Base-by-base conservation (phyloP, 2,329 filamentous ascomycete genomes). In the Bipolaris victoriae region DNA sequence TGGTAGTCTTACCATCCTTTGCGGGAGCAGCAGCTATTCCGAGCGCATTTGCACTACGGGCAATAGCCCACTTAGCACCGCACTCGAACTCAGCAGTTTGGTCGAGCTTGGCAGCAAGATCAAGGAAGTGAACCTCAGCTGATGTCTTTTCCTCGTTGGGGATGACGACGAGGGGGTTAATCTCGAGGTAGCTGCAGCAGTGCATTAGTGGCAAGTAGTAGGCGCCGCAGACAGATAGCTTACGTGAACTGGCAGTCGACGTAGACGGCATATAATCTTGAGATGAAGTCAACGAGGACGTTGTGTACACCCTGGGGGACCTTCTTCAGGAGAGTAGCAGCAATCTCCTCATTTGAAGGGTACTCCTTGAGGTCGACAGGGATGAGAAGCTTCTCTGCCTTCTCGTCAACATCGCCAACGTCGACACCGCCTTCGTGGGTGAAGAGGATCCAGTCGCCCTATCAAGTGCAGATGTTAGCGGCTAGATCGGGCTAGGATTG, bases 371-470 rank as follows among this genome's bases (percentile, higher is more conserved):
- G 89, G 81, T 98, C 93, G 73, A 99, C 95, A 71, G 95, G 94
- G 73, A 99, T 92, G 77, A 99, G 84, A 64, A 99, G 87, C 90
- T 98, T 99, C 87, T 98, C 92, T 64, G 95, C 95, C 86, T 99
- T 99, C 66, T 88, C 92, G 75, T 99, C 95, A 68, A 99, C 95
- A 88, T 99, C 95, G 78, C 95, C 95, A 72, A 99, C 95, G 81
- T 99, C 95, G 69, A 99, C 93, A 90, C 95, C 95, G 85, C 95
- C 95, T 83, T 99, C 95, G 83, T 99, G 92, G 74, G 94, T 97
- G 86, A 99, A 99, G 76, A 99, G 91, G 77, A 99, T 97, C 92
- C 93, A 98, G 82, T 99, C 95, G 76, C 95, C 95, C 95, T 98
- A 31, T 31, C 2, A 78, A 62, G 57, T 60, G 64, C 60, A 64